Base-by-base conservation (phyloP, 148 eudicot species). In the Chenopodium quinoa region DNA sequence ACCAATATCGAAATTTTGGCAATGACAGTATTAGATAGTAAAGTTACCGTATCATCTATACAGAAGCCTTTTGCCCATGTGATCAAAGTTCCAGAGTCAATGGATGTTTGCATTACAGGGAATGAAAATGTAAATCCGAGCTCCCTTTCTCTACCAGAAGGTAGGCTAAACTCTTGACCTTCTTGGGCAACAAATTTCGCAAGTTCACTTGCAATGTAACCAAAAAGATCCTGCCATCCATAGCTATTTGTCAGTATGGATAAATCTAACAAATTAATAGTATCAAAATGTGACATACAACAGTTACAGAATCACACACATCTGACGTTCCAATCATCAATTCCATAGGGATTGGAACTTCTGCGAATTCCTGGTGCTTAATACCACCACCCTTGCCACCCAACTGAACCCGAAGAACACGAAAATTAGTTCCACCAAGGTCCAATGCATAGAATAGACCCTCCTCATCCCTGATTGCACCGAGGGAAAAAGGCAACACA, bases 401-500 rank as follows among this genome's bases (percentile, higher is more conserved):
- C 82, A 91, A 84, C 73, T 88, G 93, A 73, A 93, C 92, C 44
- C 93, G 86, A 76, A 93, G 73, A 12, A 91, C 97, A 34, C 92
- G 89, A 78, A 93, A 93, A 75, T 93, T 93, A 81, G 97, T 93
- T 32, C 97, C 94, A 32, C 94, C 97, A 77, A 93, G 94, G 82
- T 93, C 97, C 87, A 91, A 81, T 82, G 97, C 97, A 79, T 91
- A 93, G 82, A 83, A 93, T 73, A 91, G 85, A 52, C 97, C 94
- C 70, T 86, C 84, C 83, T 92, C 97, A 70, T 89, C 88, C 75
- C 97, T 92, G 71, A 75, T 80, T 31, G 40, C 17, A 17, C 62
- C 31, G 75, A 73, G 65, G 58, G 56, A 8, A 74, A 37, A 37
- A 14, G 48, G 10, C 13, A 11, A 32, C 11, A 27, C 47, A 17